Evolutionary conservation across 2,329 filamentous ascomycete genomes (phyloP), one percentile per base, ranked within the genome.

Genomic region (Epicoccum nigrum): DNA sequence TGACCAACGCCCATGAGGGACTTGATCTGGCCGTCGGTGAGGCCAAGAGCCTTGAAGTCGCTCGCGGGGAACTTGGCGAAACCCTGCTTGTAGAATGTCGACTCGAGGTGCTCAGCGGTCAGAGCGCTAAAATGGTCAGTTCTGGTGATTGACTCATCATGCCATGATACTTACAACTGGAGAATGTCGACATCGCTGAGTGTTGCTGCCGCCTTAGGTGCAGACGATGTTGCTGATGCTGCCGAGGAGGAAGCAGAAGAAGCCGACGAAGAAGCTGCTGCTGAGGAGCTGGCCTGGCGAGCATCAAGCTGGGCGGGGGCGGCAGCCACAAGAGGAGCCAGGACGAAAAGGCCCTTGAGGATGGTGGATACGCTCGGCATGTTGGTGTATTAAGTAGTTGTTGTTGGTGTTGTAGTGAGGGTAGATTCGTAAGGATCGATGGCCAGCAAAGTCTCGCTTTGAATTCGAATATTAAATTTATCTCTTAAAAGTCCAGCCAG

Each of bases 51-150:
- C 19, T 76, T 68, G 74, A 92, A 91, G 65, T 89, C 83, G 23
- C 79, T 71, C 32, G 82, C 79, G 20, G 83, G 79, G 75, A 90
- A 89, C 71, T 84, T 81, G 56, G 79, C 79, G 67, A 91, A 88
- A 30, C 86, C 87, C 67, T 88, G 80, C 62, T 83, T 79, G 79
- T 92, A 91, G 74, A 90, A 91, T 47, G 81, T 78, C 19, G 85
- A 80, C 76, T 91, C 88, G 64, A 91, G 86, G 74, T 88, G 86
- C 74, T 92, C 88, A 37, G 90, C 79, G 5, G 87, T 90, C 48
- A 90, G 77, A 56, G 87, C 87, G 67, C 85, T 87, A 45, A n/a
- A 27, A 4, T 35, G 70, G 75, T 74, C 63, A 73, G 69, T 23
- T 42, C 58, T 60, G 31, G 16, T 54, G 39, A 34, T 16, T 67